Evolutionary conservation across 495 filamentous ascomycete genomes (phyloP).

Genomic region (Staphylotrichum longicolle): DNA sequence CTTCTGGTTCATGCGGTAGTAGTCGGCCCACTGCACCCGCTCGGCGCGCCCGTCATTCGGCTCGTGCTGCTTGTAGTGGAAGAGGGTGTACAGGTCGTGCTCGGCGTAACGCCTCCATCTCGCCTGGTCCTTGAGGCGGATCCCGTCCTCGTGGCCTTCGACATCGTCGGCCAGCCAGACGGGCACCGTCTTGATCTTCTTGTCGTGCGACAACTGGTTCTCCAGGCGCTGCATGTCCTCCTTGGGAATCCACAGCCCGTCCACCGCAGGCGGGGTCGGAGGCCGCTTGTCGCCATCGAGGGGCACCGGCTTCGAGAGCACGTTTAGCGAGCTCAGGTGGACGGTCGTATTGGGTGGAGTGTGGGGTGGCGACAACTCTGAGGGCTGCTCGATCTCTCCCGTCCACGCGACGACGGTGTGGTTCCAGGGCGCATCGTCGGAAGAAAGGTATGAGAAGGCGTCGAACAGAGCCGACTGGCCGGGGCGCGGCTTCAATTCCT

Average conservation of each 20-base stretch:
- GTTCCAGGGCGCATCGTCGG: slow-evolving; percentile 71
- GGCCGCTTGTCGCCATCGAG: slow-evolving; percentile 56
- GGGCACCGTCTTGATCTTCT: slow-evolving; percentile 63
- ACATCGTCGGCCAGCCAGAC: slow-evolving; percentile 79
- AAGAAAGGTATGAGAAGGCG: slow-evolving; percentile 78
- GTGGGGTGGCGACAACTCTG: slow-evolving; percentile 42
- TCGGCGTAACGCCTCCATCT: slow-evolving; percentile 87
- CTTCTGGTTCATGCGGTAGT: slow-evolving; percentile 78
- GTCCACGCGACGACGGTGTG: slow-evolving; percentile 91
- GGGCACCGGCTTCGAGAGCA: slow-evolving; percentile 69
- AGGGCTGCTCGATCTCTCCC: slow-evolving; percentile 69
- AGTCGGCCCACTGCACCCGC: slow-evolving; percentile 83
- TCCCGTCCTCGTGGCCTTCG: slow-evolving; percentile 60
- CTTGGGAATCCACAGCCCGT: slow-evolving; percentile 61
- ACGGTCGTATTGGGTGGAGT: slow-evolving; percentile 46
- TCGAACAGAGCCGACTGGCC: slow-evolving; percentile 89
- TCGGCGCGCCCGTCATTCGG: slow-evolving; percentile 79
- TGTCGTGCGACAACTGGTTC: slow-evolving; percentile 62
- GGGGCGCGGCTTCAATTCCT: slow-evolving; percentile 71
- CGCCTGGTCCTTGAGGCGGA: slow-evolving; percentile 70
- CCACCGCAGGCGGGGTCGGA: slow-evolving; percentile 54
- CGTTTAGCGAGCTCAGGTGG: slow-evolving; percentile 46
- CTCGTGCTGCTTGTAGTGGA: slow-evolving; percentile 91
- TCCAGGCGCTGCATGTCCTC: slow-evolving; percentile 69
- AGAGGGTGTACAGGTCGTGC: slow-evolving; percentile 80